These are phyloP conservation scores for Primulina tabacum DNA, from an alignment of 257 asterid species.

Conservation along the genomic window DNA sequence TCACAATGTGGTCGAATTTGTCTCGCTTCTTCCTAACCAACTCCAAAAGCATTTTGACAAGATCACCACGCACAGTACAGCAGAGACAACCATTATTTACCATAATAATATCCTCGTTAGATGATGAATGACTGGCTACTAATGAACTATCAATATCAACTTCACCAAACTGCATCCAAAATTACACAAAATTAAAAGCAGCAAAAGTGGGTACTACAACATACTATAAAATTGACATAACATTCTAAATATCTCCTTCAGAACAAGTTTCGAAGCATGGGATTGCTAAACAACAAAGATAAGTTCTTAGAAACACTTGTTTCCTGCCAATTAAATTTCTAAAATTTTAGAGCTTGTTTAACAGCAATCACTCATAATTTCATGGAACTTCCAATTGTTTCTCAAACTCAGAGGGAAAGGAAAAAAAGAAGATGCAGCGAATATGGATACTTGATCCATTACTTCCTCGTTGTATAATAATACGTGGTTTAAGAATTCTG, in stretches of 20 bases:
- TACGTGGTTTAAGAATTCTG: neutral
- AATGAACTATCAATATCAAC: constrained; percentile 93
- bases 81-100: constrained; percentile 95
- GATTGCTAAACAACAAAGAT: neutral
- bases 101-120: constrained; percentile 89
- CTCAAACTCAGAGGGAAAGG: neutral
- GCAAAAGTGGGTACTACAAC: constrained; percentile 7
- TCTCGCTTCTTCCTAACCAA: constrained; percentile 76
- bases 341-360: too few relatives aligned
- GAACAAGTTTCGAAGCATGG: neutral
- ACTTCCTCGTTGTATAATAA: constrained; percentile 10
- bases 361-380: neutral
- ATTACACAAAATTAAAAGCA: constrained; percentile 20
- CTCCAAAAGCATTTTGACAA: constrained; percentile 92
- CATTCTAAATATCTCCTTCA: neutral
- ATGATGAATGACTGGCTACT: constrained; percentile 90
- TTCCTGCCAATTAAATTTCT: neutral
- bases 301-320: neutral
- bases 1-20: constrained; percentile 87
- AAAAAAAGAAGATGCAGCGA: neutral
- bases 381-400: neutral
- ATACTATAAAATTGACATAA: neutral
- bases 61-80: constrained; percentile 97
- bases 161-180: constrained; percentile 87
- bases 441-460: neutral